Evolutionary conservation across 208 protist species (phyloP).

Genomic region (Acanthamoeba castellanii): DNA sequence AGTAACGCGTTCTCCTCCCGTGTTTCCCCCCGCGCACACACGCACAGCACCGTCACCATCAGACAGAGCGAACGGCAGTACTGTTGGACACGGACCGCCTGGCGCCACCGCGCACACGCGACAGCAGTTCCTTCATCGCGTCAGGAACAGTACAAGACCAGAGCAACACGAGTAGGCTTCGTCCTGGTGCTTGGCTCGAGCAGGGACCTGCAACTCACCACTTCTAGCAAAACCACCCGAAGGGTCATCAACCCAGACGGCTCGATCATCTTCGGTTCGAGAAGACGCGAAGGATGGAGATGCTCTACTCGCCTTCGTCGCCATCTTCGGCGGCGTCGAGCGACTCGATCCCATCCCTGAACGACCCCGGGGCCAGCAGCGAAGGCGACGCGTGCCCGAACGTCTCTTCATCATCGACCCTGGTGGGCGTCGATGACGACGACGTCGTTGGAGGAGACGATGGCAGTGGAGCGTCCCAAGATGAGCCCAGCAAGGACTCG

Average conservation of each 20-base stretch:
- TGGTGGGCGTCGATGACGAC: background rate
- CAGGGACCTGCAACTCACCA: background rate
- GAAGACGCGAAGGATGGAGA: background rate
- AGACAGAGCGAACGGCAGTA: too few species aligned
- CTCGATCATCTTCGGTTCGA: background rate
- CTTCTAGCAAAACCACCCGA: too few species aligned
- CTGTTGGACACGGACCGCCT: too few species aligned
- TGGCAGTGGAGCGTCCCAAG: background rate
- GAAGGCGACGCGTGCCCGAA: background rate
- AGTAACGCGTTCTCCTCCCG: background rate
- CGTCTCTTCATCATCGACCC: background rate
- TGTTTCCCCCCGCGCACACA: background rate
- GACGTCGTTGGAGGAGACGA: background rate
- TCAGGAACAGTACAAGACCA: background rate
- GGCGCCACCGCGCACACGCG: too few species aligned
- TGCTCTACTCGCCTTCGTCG: slow-evolving; percentile 44
- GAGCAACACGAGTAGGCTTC: background rate
- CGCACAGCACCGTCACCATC: too few species aligned
- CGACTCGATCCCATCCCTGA: background rate
- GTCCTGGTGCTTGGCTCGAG: background rate
- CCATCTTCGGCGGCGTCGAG: background rate
- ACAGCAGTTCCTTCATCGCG: background rate
- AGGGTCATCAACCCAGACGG: background rate
- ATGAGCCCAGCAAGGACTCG: slow-evolving; percentile 3
- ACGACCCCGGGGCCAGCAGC: slow-evolving; percentile 31